These are phyloP conservation scores for Tolypocladium ophioglossoides DNA, from an alignment of 2,329 filamentous ascomycete genomes.

Conservation along the genomic window DNA sequence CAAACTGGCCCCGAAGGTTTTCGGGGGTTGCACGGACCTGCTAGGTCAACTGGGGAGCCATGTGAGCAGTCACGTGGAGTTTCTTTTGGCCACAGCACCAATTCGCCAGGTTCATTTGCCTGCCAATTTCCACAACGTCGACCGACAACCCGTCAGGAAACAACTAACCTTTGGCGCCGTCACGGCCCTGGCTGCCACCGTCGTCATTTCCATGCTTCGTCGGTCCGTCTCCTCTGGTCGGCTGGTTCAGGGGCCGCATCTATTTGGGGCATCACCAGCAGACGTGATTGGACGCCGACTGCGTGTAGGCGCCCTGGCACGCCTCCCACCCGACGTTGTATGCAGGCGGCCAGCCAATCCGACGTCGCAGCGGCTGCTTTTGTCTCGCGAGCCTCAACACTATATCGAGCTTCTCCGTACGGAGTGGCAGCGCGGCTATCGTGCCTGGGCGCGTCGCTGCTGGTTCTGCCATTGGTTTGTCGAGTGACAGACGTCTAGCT, in stretches of 20 bases:
- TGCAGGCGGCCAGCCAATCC: conserved; percentile 2
- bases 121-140: background rate
- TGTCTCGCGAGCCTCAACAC: background rate
- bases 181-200: background rate
- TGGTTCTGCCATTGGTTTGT: background rate
- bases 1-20: background rate
- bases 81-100: background rate
- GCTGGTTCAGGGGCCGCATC: background rate
- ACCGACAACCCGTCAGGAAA: background rate
- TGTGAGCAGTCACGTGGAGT: background rate
- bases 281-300: conserved; percentile 2
- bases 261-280: background rate
- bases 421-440: conserved; percentile 11
- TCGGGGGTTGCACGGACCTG: conserved; percentile 3
- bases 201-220: background rate
- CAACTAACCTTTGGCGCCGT: background rate
- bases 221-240: background rate
- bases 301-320: conserved; percentile 4
- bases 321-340: background rate
- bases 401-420: too few relatives aligned
- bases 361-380: background rate
- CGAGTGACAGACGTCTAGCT: background rate
- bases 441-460: conserved; percentile 13
- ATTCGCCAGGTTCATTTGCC: background rate
- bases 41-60: background rate